These are phyloP conservation scores for Stagonosporopsis rhizophila DNA, from an alignment of 2,329 filamentous ascomycete genomes.

Conservation along the genomic window DNA sequence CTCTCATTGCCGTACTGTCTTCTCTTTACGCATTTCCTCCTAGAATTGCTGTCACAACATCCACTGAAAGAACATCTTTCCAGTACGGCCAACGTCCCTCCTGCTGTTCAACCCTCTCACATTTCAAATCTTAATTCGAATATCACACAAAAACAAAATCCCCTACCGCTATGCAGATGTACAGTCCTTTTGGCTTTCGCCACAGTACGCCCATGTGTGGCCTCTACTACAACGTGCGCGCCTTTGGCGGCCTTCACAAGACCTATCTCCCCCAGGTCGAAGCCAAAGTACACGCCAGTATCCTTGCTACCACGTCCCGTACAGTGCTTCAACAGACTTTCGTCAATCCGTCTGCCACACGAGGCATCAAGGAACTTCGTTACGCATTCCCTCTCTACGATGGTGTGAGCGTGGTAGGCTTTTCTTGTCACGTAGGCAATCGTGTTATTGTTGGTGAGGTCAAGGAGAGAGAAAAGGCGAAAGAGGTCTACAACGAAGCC, in stretches of 20 bases:
- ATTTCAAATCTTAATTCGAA: neutral
- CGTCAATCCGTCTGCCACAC: constrained; percentile 59
- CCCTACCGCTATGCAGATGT: neutral
- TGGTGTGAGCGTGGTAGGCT: constrained; percentile 72
- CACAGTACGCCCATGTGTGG: constrained; percentile 32
- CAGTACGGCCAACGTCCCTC: neutral
- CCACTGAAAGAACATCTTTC: neutral
- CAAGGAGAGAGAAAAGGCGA: constrained; percentile 69
- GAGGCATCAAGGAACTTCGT: constrained; percentile 60
- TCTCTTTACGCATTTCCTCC: constrained; percentile 4
- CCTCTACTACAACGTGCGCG: constrained; percentile 36
- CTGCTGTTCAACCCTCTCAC: neutral
- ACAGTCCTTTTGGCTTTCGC: neutral
- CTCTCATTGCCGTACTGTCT: neutral
- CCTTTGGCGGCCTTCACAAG: constrained; percentile 17
- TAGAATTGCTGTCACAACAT: neutral
- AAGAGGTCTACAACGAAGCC: constrained; percentile 65
- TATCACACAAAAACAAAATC: neutral
- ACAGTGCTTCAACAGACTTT: constrained; percentile 67
- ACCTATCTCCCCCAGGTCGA: constrained; percentile 64
- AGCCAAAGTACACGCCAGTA: constrained; percentile 65
- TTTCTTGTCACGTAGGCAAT: constrained; percentile 68
- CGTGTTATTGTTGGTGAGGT: constrained; percentile 70
- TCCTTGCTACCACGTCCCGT: constrained; percentile 62
- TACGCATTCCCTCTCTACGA: constrained; percentile 78